phyloP scores from a whole-genome alignment of 1,284 basidiomycete species.

The Ganoderma sinense region DNA sequence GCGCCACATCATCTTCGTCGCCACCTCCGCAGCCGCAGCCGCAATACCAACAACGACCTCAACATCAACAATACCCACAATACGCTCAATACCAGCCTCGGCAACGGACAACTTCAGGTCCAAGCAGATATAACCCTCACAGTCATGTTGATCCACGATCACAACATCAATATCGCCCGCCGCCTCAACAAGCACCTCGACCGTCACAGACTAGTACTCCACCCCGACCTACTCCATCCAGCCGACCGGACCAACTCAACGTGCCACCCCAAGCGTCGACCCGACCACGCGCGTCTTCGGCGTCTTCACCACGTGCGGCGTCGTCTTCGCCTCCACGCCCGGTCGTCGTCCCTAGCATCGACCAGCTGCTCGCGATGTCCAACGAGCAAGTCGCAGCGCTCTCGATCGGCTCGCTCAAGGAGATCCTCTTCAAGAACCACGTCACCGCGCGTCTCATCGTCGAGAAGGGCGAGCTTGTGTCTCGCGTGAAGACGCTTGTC shows the following conservation, averaged over 20 bases:
- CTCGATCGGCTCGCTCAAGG: slow-evolving; percentile 74
- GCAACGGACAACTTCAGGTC: slow-evolving; percentile 39
- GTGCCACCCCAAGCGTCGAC: slow-evolving; percentile 35
- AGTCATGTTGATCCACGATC: slow-evolving; percentile 47
- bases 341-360: slow-evolving; percentile 56
- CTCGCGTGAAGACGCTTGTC: slow-evolving; percentile 68
- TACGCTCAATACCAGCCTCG: slow-evolving; percentile 37
- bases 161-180: slow-evolving; percentile 15
- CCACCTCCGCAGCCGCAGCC: slow-evolving; percentile 27
- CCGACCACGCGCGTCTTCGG: slow-evolving; percentile 46
- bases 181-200: slow-evolving; percentile 26
- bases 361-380: slow-evolving; percentile 70
- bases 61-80: slow-evolving; percentile 25
- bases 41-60: slow-evolving; percentile 12
- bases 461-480: slow-evolving; percentile 81
- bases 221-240: slow-evolving; percentile 16
- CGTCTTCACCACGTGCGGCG: slow-evolving; percentile 36
- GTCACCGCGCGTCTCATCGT: slow-evolving; percentile 66
- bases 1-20: slow-evolving; percentile 30
- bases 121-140: slow-evolving; percentile 43
- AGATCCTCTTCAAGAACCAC: slow-evolving; percentile 78
- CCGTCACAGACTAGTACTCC: slow-evolving; percentile 15
- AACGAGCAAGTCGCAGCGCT: slow-evolving; percentile 62
- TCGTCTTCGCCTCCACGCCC: slow-evolving; percentile 37
- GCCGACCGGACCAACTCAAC: slow-evolving; percentile 32